Percentiles rank a stretch among this genome's conserved stretches.
Conservation (phyloP, 2,329 filamentous ascomycete species). For the Ceratocystis diversiconidia region DNA sequence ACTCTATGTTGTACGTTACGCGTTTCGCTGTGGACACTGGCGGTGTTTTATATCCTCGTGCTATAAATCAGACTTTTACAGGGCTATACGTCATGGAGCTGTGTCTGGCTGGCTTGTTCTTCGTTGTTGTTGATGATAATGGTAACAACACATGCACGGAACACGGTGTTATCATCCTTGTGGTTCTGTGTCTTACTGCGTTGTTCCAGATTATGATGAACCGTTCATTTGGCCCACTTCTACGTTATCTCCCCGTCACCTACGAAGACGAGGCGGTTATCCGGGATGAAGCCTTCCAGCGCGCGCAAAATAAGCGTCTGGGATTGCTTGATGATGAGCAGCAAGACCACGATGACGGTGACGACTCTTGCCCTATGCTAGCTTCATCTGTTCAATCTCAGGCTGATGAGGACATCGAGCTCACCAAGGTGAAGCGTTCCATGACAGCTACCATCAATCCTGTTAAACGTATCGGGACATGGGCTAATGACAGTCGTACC, state of each 20-base stretch:
- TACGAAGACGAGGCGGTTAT: conserved; percentile 87
- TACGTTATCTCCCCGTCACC: conserved; percentile 83
- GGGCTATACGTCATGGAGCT: conserved; percentile 92
- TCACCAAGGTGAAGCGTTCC: conserved; percentile 24
- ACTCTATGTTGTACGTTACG: conserved; percentile 89
- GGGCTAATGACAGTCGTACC: conserved; percentile 27
- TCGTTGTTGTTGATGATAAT: conserved; percentile 50
- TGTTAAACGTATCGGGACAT: conserved; percentile 34
- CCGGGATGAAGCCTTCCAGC: conserved; percentile 79
- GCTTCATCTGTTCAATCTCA: conserved; percentile 17
- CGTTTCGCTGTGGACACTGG: conserved; percentile 84
- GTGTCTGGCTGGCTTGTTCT: conserved; percentile 78
- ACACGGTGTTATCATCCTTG: conserved; percentile 76
- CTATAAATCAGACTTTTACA: conserved; percentile 90
- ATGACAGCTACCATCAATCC: conserved; percentile 29
- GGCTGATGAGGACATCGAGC: conserved; percentile 26
- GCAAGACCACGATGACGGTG: conserved; percentile 31
- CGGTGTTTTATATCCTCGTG: conserved; percentile 77
- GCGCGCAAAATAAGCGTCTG: conserved; percentile 58
- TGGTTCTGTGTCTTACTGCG: conserved; percentile 54
- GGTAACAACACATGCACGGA: conserved; percentile 46
- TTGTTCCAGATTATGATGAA: conserved; percentile 74
- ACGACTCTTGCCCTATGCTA: conserved; percentile 26
- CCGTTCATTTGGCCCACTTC: conserved; percentile 66
- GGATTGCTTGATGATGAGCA: conserved; percentile 43